Percentiles rank a stretch among this genome's conserved stretches.
Conservation (phyloP, 371 early-diverging fungal genomes). For the Funneliformis caledonium region DNA sequence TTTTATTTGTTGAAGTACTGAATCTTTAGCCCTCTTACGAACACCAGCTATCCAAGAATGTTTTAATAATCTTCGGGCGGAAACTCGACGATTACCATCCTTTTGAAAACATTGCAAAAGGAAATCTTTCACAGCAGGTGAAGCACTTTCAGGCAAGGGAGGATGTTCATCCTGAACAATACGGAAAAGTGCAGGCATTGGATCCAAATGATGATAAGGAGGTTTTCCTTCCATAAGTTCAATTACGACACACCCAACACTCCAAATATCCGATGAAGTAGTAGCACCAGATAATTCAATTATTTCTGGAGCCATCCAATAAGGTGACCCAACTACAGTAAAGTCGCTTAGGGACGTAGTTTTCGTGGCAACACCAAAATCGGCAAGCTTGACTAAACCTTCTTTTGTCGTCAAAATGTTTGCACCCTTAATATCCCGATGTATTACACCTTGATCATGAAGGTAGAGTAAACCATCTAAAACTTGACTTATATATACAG, state of each 20-base stretch:
- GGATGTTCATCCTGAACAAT: slow-evolving; percentile 91
- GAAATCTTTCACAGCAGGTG: slow-evolving; percentile 78
- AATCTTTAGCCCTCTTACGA: neutral
- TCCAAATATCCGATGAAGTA: slow-evolving; percentile 84
- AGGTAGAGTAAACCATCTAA: slow-evolving; percentile 80
- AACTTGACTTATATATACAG: slow-evolving; percentile 81
- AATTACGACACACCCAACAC: slow-evolving; percentile 88
- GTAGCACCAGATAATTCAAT: slow-evolving; percentile 80
- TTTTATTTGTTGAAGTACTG: neutral
- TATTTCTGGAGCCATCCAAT: slow-evolving; percentile 90
- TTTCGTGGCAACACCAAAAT: slow-evolving; percentile 82
- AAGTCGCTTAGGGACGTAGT: slow-evolving; percentile 47
- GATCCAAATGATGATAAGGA: slow-evolving; percentile 78
- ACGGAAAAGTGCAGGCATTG: slow-evolving; percentile 89
- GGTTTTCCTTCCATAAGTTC: slow-evolving; percentile 90
- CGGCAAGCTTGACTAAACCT: slow-evolving; percentile 84
- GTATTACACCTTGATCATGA: slow-evolving; percentile 89
- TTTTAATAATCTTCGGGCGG: slow-evolving; percentile 70
- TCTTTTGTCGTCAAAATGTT: slow-evolving; percentile 83
- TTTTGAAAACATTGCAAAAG: slow-evolving; percentile 85
- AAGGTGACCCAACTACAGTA: slow-evolving; percentile 68
- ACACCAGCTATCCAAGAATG: slow-evolving; percentile 72
- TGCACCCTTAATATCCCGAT: slow-evolving; percentile 91
- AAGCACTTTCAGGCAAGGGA: slow-evolving; percentile 83
- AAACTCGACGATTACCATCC: slow-evolving; percentile 70